phyloP scores from a whole-genome alignment of 768 basidiomycete genomes.

The Boletus reticuloceps region DNA sequence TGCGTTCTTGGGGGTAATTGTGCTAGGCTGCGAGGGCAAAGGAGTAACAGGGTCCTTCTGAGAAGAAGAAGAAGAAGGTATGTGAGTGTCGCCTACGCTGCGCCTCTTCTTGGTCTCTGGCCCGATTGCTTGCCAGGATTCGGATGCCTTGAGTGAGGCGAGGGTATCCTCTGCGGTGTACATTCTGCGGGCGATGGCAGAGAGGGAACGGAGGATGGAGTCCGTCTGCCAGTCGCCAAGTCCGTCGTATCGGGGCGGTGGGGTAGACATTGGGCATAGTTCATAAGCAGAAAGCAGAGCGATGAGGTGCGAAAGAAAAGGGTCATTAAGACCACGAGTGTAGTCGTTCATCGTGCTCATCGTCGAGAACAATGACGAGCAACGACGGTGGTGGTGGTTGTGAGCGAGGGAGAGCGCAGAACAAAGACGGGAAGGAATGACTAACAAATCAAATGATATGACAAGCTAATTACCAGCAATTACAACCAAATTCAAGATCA shows the following conservation, averaged over 20 bases:
- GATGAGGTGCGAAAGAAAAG: constrained; percentile 54
- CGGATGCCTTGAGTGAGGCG: constrained; percentile 37
- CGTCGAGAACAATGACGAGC: constrained; percentile 24
- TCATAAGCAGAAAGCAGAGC: constrained; percentile 60
- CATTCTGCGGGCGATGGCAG: constrained; percentile 51
- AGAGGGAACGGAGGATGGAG: constrained; percentile 51
- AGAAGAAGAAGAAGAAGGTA: constrained; percentile 28
- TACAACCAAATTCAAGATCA: constrained; percentile 8
- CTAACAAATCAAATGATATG: background rate
- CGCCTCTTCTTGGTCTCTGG: constrained; percentile 48
- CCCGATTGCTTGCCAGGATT: constrained; percentile 32
- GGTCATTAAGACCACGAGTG: constrained; percentile 25
- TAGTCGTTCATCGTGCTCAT: constrained; percentile 34
- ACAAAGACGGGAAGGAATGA: background rate
- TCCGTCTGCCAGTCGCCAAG: constrained; percentile 59
- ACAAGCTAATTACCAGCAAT: constrained; percentile 2
- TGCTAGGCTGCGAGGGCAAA: constrained; percentile 26
- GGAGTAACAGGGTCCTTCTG: constrained; percentile 22
- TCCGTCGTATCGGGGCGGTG: constrained; percentile 54
- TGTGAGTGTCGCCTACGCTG: constrained; percentile 36
- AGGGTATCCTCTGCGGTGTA: constrained; percentile 51
- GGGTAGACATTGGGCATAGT: constrained; percentile 47
- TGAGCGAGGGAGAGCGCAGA: constrained; percentile 2
- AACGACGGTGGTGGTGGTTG: constrained; percentile 4
- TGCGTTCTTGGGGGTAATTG: constrained; percentile 15